These are phyloP conservation scores for Xylariaceae sp. DNA, from an alignment of 2,329 filamentous ascomycete genomes.

Conservation along the genomic window DNA sequence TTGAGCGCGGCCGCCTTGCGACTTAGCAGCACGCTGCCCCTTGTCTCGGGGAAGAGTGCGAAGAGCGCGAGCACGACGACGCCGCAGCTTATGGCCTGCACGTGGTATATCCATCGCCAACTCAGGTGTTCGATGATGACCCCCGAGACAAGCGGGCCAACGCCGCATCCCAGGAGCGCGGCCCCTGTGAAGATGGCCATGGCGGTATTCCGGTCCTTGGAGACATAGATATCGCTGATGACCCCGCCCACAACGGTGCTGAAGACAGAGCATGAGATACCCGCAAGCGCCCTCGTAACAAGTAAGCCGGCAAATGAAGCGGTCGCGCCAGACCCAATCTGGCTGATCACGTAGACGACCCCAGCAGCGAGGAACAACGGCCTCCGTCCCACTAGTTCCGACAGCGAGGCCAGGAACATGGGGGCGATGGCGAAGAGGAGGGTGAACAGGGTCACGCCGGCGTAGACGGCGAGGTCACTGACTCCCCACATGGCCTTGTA, in stretches of 20 bases:
- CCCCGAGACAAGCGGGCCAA: slow-evolving; percentile 1
- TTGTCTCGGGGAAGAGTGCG: slow-evolving; percentile 5
- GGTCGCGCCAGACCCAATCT: neutral
- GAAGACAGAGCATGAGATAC: slow-evolving; percentile 2
- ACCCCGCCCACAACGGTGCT: slow-evolving; percentile 6
- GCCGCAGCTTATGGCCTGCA: slow-evolving; percentile 2
- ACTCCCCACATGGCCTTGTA: slow-evolving; percentile 8
- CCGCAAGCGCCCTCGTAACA: neutral
- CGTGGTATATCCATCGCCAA: slow-evolving; percentile 10
- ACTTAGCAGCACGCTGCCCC: slow-evolving; percentile 2
- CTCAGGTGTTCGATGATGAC: neutral
- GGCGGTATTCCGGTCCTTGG: slow-evolving; percentile 4
- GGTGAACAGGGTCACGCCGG: slow-evolving; percentile 2
- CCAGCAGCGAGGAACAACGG: slow-evolving; percentile 3
- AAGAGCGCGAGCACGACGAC: neutral
- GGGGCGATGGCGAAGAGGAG: slow-evolving; percentile 6
- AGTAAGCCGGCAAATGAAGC: slow-evolving; percentile 1
- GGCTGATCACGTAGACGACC: neutral
- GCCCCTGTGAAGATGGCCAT: slow-evolving; percentile 4
- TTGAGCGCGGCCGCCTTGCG: slow-evolving; percentile 1
- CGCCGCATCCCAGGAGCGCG: neutral
- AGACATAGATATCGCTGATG: slow-evolving; percentile 2
- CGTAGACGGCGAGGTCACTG: neutral
- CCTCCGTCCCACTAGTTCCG: slow-evolving; percentile 1
- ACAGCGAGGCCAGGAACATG: slow-evolving; percentile 6